phyloP scores from a whole-genome alignment of 2,329 filamentous ascomycete species.

The Fusarium tjaetaba region DNA sequence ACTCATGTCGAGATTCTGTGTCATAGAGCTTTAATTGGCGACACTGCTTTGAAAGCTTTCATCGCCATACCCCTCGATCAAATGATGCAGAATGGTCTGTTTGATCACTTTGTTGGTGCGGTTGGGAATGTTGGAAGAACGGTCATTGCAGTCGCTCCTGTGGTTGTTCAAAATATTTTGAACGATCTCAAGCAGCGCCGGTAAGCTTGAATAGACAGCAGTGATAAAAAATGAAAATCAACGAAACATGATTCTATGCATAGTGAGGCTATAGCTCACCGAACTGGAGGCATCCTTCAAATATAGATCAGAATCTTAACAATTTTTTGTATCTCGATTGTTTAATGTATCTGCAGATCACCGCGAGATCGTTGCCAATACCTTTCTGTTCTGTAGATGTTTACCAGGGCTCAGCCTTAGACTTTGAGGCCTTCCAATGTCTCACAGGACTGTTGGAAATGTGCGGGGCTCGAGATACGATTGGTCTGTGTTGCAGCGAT shows the following conservation, averaged over 20 bases:
- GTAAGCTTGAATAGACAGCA: accelerated
- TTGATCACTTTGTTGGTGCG: background rate
- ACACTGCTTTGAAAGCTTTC: background rate
- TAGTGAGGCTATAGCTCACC: background rate
- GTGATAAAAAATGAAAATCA: accelerated
- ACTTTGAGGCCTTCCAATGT: background rate
- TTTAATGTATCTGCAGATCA: background rate
- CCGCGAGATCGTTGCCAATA: too few species aligned
- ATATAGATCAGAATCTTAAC: background rate
- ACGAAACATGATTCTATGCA: accelerated
- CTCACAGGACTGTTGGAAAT: accelerated
- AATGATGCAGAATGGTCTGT: background rate
- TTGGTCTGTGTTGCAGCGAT: background rate
- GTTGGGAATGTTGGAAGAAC: background rate
- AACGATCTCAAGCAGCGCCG: accelerated
- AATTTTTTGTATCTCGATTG: background rate
- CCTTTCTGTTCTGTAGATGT: accelerated
- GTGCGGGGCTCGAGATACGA: background rate
- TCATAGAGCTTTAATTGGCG: background rate
- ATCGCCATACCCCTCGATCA: background rate
- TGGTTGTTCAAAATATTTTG: background rate
- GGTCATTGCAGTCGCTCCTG: background rate
- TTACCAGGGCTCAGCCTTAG: background rate
- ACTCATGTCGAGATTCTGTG: background rate
- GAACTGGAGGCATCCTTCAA: background rate